phyloP scores from a whole-genome alignment of 257 asterid genomes.

The Forsythia suspensa region DNA sequence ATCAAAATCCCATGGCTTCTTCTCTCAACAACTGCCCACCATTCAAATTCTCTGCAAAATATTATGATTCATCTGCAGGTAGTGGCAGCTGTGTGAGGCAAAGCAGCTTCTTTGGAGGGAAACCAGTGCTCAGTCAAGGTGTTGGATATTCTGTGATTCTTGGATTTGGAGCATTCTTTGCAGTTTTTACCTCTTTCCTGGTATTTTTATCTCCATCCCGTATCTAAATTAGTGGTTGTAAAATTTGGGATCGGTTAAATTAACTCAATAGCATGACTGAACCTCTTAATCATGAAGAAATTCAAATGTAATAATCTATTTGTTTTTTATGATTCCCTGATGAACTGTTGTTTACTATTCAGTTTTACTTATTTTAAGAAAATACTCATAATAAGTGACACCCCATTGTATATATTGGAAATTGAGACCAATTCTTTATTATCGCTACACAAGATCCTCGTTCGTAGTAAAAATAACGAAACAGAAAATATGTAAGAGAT shows the following conservation, averaged over 20 bases:
- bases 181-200: conserved; percentile 79
- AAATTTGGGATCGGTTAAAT: background rate
- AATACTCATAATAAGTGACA: background rate
- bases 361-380: background rate
- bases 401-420: background rate
- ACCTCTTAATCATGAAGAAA: background rate
- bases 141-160: conserved; percentile 89
- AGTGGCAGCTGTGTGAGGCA: conserved; percentile 68
- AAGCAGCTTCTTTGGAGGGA: conserved; percentile 74
- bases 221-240: background rate
- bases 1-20: conserved; percentile 47
- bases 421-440: no score
- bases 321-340: background rate
- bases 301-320: background rate
- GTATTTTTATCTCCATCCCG: conserved; percentile 29
- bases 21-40: conserved; percentile 60
- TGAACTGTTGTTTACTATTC: background rate
- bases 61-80: conserved; percentile 38
- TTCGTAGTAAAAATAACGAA: no score
- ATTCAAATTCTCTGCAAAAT: conserved; percentile 65
- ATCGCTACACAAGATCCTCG: no score
- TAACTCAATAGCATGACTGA: background rate
- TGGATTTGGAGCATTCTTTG: conserved; percentile 92
- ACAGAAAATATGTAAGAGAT: no score
- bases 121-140: conserved; percentile 76